Conservation (phyloP, 2,329 filamentous ascomycete genomes). For the Pseudocercospora eumusae region DNA sequence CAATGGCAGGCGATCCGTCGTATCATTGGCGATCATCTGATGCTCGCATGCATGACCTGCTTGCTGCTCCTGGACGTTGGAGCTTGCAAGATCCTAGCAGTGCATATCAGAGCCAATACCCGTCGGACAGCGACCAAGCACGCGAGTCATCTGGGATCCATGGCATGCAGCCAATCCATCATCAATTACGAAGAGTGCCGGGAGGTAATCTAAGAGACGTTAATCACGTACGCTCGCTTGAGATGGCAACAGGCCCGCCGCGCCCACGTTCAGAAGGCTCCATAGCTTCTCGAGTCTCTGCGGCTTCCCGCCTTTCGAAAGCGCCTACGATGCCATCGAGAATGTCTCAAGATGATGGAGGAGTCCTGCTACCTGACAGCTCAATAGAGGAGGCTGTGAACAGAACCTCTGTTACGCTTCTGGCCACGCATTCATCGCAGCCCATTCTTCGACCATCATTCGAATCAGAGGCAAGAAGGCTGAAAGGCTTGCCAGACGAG, state of each 20-base stretch:
- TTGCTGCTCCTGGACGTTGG: constrained; percentile 30
- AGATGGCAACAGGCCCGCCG: constrained; percentile 35
- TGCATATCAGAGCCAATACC: constrained; percentile 9
- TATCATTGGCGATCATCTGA: constrained; percentile 23
- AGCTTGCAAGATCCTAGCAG: constrained; percentile 16
- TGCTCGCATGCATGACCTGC: constrained; percentile 33
- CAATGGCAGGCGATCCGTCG: constrained; percentile 11
- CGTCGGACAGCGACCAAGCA: constrained; percentile 12
- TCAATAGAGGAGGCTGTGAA: constrained; percentile 17
- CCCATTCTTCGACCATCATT: constrained; percentile 68
- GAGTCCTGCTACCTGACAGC: constrained; percentile 18
- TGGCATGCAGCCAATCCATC: constrained; percentile 37
- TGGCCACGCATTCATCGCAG: constrained; percentile 58
- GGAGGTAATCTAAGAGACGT: constrained; percentile 52
- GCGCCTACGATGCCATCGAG: constrained; percentile 18
- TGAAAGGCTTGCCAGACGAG: constrained; percentile 79
- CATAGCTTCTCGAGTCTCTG: constrained; percentile 23
- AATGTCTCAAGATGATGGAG: constrained; percentile 24
- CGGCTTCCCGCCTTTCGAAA: constrained; percentile 5
- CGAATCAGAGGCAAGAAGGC: constrained; percentile 80
- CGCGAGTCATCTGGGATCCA: constrained; percentile 45
- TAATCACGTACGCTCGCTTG: constrained; percentile 51
- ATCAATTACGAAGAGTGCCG: constrained; percentile 50
- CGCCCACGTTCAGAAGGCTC: constrained; percentile 48
- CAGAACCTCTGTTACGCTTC: constrained; percentile 42